These are phyloP conservation scores for Ustilaginoidea virens DNA, from an alignment of 2,329 filamentous ascomycete species.

Conservation along the genomic window DNA sequence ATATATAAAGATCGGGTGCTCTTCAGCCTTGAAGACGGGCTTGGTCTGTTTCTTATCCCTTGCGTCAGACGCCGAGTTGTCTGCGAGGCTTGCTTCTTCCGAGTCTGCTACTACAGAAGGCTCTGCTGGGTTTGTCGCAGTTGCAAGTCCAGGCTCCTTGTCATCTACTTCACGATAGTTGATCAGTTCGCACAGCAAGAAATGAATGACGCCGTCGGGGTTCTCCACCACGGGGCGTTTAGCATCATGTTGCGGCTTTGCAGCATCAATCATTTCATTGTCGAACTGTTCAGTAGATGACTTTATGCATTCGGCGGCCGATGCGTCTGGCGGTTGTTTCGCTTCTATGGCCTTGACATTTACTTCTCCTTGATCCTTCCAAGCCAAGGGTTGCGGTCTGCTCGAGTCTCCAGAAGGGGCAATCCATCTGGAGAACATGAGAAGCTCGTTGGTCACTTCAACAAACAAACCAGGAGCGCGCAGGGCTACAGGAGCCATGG, in stretches of 20 bases:
- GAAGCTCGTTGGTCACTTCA: slow-evolving; percentile 69
- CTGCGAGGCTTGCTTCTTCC: slow-evolving; percentile 16
- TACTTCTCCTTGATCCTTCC: slow-evolving; percentile 22
- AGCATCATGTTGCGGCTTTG: slow-evolving; percentile 48
- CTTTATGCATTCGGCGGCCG: slow-evolving; percentile 32
- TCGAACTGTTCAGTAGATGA: slow-evolving; percentile 42
- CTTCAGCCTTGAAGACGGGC: slow-evolving; percentile 70
- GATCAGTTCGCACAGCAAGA: slow-evolving; percentile 79
- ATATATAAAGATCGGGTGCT: slow-evolving; percentile 93
- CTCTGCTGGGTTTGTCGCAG: slow-evolving; percentile 24
- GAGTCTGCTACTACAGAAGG: slow-evolving; percentile 14
- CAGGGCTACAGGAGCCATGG: slow-evolving; percentile 64
- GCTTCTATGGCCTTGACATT: slow-evolving; percentile 8
- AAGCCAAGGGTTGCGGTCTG: slow-evolving; percentile 20
- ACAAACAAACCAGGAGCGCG: slow-evolving; percentile 77
- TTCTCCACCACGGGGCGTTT: slow-evolving; percentile 82
- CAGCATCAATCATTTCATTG: slow-evolving; percentile 45
- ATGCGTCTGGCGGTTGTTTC: slow-evolving; percentile 6
- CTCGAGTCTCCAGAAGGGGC: slow-evolving; percentile 18
- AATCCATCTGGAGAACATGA: slow-evolving; percentile 54
- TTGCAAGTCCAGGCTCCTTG: slow-evolving; percentile 39
- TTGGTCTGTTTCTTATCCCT: slow-evolving; percentile 53
- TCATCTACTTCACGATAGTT: slow-evolving; percentile 90
- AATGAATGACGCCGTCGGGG: slow-evolving; percentile 89
- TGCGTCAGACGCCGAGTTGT: slow-evolving; percentile 17